Base-by-base conservation (phyloP, 208 protist genomes). In the Trypanosoma mega region DNA sequence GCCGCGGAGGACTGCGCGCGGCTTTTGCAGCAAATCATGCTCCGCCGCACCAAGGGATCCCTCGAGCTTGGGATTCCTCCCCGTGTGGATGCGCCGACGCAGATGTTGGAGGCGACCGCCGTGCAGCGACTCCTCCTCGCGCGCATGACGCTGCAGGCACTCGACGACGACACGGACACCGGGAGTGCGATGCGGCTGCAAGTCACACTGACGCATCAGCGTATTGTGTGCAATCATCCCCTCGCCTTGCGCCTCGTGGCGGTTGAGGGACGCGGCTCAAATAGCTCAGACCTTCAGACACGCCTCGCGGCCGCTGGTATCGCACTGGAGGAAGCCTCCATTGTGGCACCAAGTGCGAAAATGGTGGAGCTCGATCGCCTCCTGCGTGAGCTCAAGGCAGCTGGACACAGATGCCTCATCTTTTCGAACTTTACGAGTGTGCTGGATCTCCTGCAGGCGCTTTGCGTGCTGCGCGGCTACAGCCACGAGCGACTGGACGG, bases 11-110 rank as follows among this genome's bases (percentile, higher is more conserved):
- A 82, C 61, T 78, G 67, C 79, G 64, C 71, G 14, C 41, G 45
- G 30, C 54, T 95, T 24, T 75, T 98, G 8, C 73, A 78, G 54
- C 90, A 85, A 26, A 83, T 98, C 56, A 84, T 99, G 83, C 82
- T 99, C 37, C 94, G 98, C 18, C 87, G 98, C 63, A 93, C 97
- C 29, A 99, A 99, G 65, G 80, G 81, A 18, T 86, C 96, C 29
- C 93, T 99, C 29, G 98, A 99, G 60, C 97, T 99, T 41, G 90
- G 79, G 56, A 97, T 99, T 47, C 97, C 98, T 29, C 93, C 95
- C 2, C 97, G 98, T 63, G 79, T 98, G 21, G 97, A 96, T 45
- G 77, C 89, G 54, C 90, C 86, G 9, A 41, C 82, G 18, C 74
- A 73, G 41, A 74, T 80, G 68, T 58, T 96, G 37, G 44, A 61